Percentiles rank a stretch among this genome's conserved stretches.
These are phyloP conservation scores for Zygnema circumcarinatum DNA, from an alignment of 139 green algal genomes.

Conservation along the genomic window DNA sequence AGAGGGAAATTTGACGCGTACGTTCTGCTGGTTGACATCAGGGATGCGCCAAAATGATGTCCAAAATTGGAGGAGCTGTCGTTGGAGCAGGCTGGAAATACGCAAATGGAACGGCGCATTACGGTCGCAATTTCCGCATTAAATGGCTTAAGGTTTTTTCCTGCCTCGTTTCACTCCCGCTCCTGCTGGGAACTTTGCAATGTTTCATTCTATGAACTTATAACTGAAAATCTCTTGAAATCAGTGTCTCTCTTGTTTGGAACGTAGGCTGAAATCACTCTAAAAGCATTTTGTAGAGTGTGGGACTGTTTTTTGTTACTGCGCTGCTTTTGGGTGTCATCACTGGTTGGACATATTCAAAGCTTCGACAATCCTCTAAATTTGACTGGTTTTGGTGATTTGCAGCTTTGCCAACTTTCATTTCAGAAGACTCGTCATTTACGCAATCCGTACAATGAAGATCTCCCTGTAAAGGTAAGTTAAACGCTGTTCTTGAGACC, in stretches of 20 bases:
- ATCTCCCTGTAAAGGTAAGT: slow-evolving; percentile 56
- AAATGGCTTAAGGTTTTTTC: slow-evolving; percentile 57
- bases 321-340: too few relatives aligned
- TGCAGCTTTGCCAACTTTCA: slow-evolving; percentile 50
- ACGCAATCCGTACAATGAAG: slow-evolving; percentile 62
- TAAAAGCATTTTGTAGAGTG: too few relatives aligned
- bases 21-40: slow-evolving; percentile 12
- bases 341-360: too few relatives aligned
- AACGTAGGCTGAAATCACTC: too few relatives aligned
- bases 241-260: too few relatives aligned
- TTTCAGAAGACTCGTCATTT: slow-evolving; percentile 52
- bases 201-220: not conserved
- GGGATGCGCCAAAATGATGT: slow-evolving; percentile 55
- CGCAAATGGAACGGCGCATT: slow-evolving; percentile 32
- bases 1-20: not conserved
- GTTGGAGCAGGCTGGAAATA: slow-evolving; percentile 45
- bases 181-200: not conserved
- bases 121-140: slow-evolving; percentile 52
- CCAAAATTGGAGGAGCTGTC: slow-evolving; percentile 32
- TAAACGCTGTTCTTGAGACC: too few relatives aligned
- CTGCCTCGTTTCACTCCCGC: not conserved
- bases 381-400: too few relatives aligned
- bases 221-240: too few relatives aligned
- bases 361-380: too few relatives aligned
- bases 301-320: too few relatives aligned